phyloP scores from a whole-genome alignment of 768 basidiomycete genomes.

The Chiua virens region DNA sequence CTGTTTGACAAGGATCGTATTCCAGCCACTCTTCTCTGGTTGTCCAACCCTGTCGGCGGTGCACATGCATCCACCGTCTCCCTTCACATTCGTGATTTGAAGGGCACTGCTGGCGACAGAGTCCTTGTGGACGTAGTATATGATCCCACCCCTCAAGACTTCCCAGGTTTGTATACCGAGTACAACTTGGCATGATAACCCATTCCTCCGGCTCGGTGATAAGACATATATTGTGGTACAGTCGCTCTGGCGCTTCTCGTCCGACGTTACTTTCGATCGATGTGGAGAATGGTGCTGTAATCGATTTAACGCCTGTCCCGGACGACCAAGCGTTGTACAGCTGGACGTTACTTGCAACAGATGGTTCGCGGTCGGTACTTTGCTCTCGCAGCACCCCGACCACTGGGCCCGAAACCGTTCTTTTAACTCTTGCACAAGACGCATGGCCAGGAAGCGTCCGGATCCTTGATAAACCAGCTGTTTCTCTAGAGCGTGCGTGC shows the following conservation, averaged over 20 bases:
- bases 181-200: slow-evolving; percentile 43
- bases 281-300: slow-evolving; percentile 38
- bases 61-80: slow-evolving; percentile 57
- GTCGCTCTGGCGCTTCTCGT: slow-evolving; percentile 56
- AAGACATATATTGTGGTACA: slow-evolving; percentile 34
- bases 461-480: slow-evolving; percentile 42
- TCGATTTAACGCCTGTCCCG: slow-evolving; percentile 27
- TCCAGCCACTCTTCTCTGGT: slow-evolving; percentile 44
- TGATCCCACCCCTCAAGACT: slow-evolving; percentile 39
- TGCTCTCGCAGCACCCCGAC: slow-evolving; percentile 51
- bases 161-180: slow-evolving; percentile 65
- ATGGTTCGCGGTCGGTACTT: slow-evolving; percentile 42
- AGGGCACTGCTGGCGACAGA: slow-evolving; percentile 1
- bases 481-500: slow-evolving; percentile 41
- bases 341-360: slow-evolving; percentile 55
- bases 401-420: slow-evolving; percentile 47
- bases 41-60: slow-evolving; percentile 56
- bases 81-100: slow-evolving; percentile 46
- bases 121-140: slow-evolving; percentile 44
- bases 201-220: slow-evolving; percentile 36
- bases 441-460: slow-evolving; percentile 30
- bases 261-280: slow-evolving; percentile 50
- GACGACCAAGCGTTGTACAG: slow-evolving; percentile 36
- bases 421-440: slow-evolving; percentile 39
- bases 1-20: slow-evolving; percentile 24